These are phyloP conservation scores for Yarrowia deformans DNA, from an alignment of 805 yeast species.

Conservation along the genomic window DNA sequence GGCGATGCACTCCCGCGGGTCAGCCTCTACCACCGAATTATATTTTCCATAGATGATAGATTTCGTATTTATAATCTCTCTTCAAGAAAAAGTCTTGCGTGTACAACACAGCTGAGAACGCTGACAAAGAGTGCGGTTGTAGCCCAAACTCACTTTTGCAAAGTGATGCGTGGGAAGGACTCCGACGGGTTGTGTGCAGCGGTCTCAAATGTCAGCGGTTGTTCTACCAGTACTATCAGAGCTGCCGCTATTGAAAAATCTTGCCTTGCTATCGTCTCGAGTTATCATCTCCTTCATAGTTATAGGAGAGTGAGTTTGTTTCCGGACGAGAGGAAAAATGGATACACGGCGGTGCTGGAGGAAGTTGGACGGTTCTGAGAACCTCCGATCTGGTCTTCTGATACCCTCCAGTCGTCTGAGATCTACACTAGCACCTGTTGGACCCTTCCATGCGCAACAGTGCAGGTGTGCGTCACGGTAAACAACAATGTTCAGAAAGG, in stretches of 20 bases:
- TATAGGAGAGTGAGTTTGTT: neutral
- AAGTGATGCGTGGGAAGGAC: too few species aligned
- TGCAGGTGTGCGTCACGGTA: neutral
- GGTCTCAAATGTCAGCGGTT: too few species aligned
- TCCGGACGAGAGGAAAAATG: neutral
- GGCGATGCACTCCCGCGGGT: neutral
- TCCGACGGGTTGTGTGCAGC: too few species aligned
- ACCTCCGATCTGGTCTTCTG: too few species aligned
- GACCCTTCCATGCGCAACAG: constrained; percentile 6
- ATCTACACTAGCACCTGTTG: neutral
- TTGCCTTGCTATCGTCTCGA: neutral
- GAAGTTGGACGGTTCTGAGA: too few species aligned
- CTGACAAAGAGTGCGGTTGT: neutral
- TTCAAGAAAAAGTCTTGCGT: neutral
- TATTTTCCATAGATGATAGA: neutral
- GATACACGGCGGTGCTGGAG: too few species aligned
- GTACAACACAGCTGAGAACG: neutral
- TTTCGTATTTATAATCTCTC: neutral
- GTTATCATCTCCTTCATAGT: neutral
- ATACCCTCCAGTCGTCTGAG: neutral
- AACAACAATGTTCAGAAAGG: neutral
- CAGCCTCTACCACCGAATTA: neutral
- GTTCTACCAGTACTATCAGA: too few species aligned
- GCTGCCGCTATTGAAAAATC: too few species aligned
- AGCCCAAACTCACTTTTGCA: neutral